Conservation (phyloP, 768 basidiomycete species). For the Lanmaoa rubissima region DNA sequence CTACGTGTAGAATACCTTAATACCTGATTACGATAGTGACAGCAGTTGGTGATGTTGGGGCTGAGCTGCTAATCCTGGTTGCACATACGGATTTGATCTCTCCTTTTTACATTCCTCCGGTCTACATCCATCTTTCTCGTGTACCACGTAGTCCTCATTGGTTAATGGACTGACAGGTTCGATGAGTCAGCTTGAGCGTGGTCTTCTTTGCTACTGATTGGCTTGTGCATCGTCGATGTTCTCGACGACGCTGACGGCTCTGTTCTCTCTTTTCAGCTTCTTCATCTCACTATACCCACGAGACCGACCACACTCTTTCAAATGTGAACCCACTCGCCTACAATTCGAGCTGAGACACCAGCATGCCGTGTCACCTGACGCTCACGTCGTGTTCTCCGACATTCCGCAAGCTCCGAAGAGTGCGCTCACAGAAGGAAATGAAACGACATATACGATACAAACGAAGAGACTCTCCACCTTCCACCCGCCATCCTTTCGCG, state of each 20-base stretch:
- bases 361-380: constrained; percentile 50
- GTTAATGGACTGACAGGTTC: neutral
- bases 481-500: constrained; percentile 48
- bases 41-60: neutral
- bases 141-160: neutral
- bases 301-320: neutral
- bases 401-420: constrained; percentile 22
- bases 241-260: constrained; percentile 43
- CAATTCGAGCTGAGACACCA: constrained; percentile 61
- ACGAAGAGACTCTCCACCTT: constrained; percentile 40
- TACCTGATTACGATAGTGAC: constrained; percentile 6
- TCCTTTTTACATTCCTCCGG: neutral
- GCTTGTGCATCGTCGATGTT: constrained; percentile 29
- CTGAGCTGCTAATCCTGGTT: constrained; percentile 4
- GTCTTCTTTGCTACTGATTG: neutral
- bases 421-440: constrained; percentile 7
- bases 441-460: constrained; percentile 36
- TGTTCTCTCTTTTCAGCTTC: constrained; percentile 42
- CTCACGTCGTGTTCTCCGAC: constrained; percentile 57
- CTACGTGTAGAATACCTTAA: constrained; percentile 15
- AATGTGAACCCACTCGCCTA: constrained; percentile 21
- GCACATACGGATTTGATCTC: neutral
- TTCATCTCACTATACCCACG: constrained; percentile 11
- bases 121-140: neutral
- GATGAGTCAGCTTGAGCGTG: constrained; percentile 22